Evolutionary conservation across 768 basidiomycete species (phyloP), one percentile per base, ranked within the genome.

Genomic region (Heimioporus sp.): DNA sequence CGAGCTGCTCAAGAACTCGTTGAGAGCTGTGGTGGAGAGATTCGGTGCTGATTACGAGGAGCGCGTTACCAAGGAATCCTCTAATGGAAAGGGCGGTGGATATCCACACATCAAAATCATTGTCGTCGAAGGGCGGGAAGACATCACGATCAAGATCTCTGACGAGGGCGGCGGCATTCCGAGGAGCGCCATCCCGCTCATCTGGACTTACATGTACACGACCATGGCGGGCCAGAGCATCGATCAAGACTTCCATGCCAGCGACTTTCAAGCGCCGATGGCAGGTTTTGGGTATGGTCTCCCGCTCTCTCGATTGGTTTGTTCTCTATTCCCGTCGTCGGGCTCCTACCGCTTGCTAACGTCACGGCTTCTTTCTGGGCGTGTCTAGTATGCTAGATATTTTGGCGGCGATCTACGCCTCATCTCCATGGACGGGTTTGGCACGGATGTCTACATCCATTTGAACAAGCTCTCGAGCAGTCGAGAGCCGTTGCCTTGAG

Each of bases 121-220:
- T 51, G 96, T 97, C 34, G 91, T 96, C 1, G 94, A 96, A 65
- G 95, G 96, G n/a, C 90, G 86, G 57, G 96, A 98, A 65, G 96
- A 98, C 63, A 97, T 98, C 62, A 98, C 96, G 3, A 92, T 99
- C 80, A 99, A 99, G 80, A 97, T 99, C 54, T 87, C 85, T 1
- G 96, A 99, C 65, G 96, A 99, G 68, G 96, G 96, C 4, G 96
- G 96, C 31, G 63, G 96, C 0, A 98, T 98, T 50, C 82, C 92
- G 21, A 71, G 75, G 72, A 87, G 78, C 54, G 91, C 92, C 0
- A 87, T 98, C 15, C 92, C 94, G 9, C 78, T 95, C 42, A 96
- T 99, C 48, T 99, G 97, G 97, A 99, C 96, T 52, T 98, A 94
- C 69, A 96, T 97, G 92, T 92, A 92, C 60, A 92, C 91, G 46